These are phyloP conservation scores for Knoxia roxburghii DNA, from an alignment of 257 asterid species.

Conservation along the genomic window DNA sequence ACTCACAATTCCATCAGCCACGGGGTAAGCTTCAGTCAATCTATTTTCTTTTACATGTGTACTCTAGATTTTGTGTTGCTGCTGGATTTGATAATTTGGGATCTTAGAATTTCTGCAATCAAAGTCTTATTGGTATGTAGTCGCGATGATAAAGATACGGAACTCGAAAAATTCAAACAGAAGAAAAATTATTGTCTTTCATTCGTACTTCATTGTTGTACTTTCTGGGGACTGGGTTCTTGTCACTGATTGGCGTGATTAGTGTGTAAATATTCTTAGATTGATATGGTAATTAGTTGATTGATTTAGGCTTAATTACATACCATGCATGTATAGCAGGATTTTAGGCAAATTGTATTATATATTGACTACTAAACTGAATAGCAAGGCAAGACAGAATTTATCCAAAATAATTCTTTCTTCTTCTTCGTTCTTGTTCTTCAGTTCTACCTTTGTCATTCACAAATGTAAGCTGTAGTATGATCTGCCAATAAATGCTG, in stretches of 20 bases:
- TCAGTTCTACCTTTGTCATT: not conserved
- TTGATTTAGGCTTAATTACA: too few relatives aligned
- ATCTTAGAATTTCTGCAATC: not conserved
- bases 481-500: not conserved
- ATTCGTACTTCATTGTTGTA: not conserved
- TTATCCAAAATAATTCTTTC: too few relatives aligned
- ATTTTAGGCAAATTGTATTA: too few relatives aligned
- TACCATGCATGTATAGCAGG: too few relatives aligned
- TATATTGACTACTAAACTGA: too few relatives aligned
- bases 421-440: too few relatives aligned
- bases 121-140: not conserved
- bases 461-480: not conserved
- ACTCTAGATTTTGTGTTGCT: not conserved
- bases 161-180: not conserved
- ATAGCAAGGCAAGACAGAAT: too few relatives aligned
- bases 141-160: too few relatives aligned
- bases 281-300: too few relatives aligned
- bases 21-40: slow-evolving; percentile 76
- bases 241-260: too few relatives aligned
- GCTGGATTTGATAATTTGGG: not conserved
- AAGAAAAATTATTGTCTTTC: too few relatives aligned
- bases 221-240: not conserved
- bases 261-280: too few relatives aligned
- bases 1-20: slow-evolving; percentile 86
- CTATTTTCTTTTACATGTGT: not conserved